phyloP scores from a whole-genome alignment of 768 basidiomycete genomes.

The Naganishia onofrii region DNA sequence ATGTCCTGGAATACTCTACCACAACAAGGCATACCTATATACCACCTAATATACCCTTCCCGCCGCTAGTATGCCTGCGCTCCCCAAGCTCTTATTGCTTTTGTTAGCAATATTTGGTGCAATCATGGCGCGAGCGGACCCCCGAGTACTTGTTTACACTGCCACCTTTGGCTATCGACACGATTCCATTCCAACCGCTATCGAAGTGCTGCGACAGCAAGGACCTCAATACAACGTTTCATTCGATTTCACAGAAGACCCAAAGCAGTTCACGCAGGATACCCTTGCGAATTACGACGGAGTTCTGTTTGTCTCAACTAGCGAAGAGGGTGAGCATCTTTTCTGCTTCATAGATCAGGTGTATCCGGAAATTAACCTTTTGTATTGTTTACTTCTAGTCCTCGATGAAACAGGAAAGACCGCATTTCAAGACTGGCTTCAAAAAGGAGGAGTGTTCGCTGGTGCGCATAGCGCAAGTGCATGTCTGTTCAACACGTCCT shows the following conservation, averaged over 20 bases:
- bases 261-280: slow-evolving; percentile 59
- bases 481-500: slow-evolving; percentile 61
- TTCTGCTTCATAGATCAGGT: background rate
- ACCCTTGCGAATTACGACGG: slow-evolving; percentile 63
- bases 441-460: slow-evolving; percentile 68
- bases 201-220: slow-evolving; percentile 59
- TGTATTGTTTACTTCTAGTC: slow-evolving; percentile 53
- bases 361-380: background rate
- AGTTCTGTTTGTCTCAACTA: slow-evolving; percentile 67
- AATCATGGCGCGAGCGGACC: slow-evolving; percentile 15
- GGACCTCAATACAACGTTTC: slow-evolving; percentile 57
- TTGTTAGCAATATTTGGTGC: background rate
- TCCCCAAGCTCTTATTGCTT: background rate
- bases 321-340: slow-evolving; percentile 61
- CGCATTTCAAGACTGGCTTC: slow-evolving; percentile 65
- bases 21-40: background rate
- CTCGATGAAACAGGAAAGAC: slow-evolving; percentile 62
- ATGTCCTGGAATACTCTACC: background rate
- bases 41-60: background rate
- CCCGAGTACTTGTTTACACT: slow-evolving; percentile 61
- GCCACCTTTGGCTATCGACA: slow-evolving; percentile 66
- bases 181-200: slow-evolving; percentile 71
- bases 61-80: background rate
- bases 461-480: slow-evolving; percentile 69
- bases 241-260: slow-evolving; percentile 69